Conservation (phyloP, 345 rosid species). For the Draba incana region DNA sequence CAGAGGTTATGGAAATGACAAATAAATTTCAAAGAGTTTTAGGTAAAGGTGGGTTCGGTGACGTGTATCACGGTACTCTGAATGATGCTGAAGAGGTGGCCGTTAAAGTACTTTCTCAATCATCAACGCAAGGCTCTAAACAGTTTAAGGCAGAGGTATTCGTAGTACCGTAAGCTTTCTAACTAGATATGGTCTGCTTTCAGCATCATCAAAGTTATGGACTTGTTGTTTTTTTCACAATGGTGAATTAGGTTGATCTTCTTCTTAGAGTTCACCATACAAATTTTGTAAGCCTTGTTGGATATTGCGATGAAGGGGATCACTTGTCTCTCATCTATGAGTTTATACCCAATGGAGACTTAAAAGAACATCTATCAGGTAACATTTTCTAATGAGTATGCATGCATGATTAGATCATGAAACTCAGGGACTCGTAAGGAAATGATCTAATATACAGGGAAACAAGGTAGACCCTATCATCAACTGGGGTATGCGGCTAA, state of each 20-base stretch:
- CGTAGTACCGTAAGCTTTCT: no score
- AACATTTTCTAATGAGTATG: neutral
- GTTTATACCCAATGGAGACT: conserved; percentile 50
- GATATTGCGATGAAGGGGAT: conserved; percentile 49
- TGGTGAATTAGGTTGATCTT: conserved; percentile 43
- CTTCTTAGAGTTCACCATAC: conserved; percentile 51
- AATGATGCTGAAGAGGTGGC: conserved; percentile 47
- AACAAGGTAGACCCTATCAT: neutral
- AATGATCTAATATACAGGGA: conserved; percentile 23
- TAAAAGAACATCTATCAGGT: conserved; percentile 47
- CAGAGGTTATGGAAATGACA: conserved; percentile 42
- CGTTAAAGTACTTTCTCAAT: conserved; percentile 50
- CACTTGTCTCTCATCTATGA: conserved; percentile 51
- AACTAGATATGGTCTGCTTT: no score
- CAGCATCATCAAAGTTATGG: neutral
- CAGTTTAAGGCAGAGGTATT: conserved; percentile 47
- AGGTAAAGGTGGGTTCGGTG: conserved; percentile 55
- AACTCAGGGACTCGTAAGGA: neutral
- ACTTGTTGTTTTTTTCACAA: neutral
- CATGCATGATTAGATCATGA: neutral
- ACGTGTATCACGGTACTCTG: conserved; percentile 45
- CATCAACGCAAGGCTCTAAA: conserved; percentile 45
- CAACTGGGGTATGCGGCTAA: conserved; percentile 48
- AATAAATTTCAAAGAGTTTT: conserved; percentile 39
- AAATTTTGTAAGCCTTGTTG: conserved; percentile 49